These are phyloP conservation scores for Acer yangbiense DNA, from an alignment of 345 rosid species.

Conservation along the genomic window DNA sequence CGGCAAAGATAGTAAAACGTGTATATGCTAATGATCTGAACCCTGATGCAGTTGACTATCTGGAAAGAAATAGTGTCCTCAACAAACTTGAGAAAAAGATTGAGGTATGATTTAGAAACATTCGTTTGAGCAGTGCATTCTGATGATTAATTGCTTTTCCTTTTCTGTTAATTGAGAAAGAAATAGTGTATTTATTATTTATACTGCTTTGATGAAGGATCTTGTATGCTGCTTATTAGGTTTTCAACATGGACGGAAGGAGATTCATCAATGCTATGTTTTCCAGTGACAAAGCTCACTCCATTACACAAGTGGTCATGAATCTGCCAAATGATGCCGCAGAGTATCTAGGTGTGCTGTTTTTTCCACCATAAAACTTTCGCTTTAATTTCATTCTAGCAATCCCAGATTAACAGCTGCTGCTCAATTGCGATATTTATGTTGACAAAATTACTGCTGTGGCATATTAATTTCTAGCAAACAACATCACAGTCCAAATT, in stretches of 20 bases:
- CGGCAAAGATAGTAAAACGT: conserved; percentile 79
- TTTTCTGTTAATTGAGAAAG: background rate
- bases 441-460: background rate
- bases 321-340: conserved; percentile 86
- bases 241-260: conserved; percentile 89
- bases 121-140: background rate
- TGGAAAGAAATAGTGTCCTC: conserved; percentile 71
- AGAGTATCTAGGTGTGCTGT: conserved; percentile 63
- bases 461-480: background rate
- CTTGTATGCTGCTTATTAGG: conserved; percentile 36
- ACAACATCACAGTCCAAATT: background rate
- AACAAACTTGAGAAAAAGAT: conserved; percentile 81
- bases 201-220: conserved; percentile 13
- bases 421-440: background rate
- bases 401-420: conserved; percentile 2
- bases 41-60: conserved; percentile 74
- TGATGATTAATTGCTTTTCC: background rate
- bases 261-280: conserved; percentile 81
- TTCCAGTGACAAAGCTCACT: conserved; percentile 63
- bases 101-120: conserved; percentile 42
- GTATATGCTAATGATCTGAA: conserved; percentile 93
- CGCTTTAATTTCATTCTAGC: background rate
- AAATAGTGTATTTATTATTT: background rate
- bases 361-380: background rate
- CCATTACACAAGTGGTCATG: conserved; percentile 81